Conservation (phyloP, 2,329 filamentous ascomycete species). For the Fusarium sp. region DNA sequence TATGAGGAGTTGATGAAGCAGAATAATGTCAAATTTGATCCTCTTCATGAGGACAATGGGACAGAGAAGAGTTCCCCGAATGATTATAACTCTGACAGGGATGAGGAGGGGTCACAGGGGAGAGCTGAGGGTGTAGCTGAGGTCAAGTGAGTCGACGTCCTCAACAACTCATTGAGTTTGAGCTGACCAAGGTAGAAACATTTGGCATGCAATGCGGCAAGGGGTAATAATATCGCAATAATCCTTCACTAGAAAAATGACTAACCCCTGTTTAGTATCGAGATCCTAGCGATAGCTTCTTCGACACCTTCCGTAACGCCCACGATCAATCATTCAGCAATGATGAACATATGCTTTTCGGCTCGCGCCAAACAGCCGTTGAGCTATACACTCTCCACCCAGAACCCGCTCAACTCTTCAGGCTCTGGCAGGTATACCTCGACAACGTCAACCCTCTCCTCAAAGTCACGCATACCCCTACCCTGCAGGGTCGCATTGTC, state of each 20-base stretch:
- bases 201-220: constrained; percentile 19
- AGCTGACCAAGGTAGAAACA: not conserved
- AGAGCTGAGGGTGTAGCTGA: constrained; percentile 11
- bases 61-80: not conserved
- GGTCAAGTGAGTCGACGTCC: constrained; percentile 14
- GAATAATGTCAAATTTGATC: constrained; percentile 64
- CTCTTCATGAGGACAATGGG: constrained; percentile 42
- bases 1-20: constrained; percentile 67
- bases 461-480: constrained; percentile 67
- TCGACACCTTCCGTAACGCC: constrained; percentile 50
- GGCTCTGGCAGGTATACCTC: constrained; percentile 66
- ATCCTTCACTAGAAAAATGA: rapidly evolving
- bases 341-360: constrained; percentile 63
- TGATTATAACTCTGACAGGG: constrained; percentile 13
- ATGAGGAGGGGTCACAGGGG: not conserved
- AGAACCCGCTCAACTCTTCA: constrained; percentile 54
- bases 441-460: constrained; percentile 67
- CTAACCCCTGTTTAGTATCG: not conserved
- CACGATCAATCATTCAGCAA: constrained; percentile 55
- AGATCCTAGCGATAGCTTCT: not conserved
- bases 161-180: rapidly evolving
- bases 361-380: constrained; percentile 50
- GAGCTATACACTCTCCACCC: constrained; percentile 62
- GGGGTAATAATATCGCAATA: not conserved
- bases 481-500: constrained; percentile 61